Evolutionary conservation across 768 basidiomycete species (phyloP).

Genomic region (Phaeolepiota aurea): DNA sequence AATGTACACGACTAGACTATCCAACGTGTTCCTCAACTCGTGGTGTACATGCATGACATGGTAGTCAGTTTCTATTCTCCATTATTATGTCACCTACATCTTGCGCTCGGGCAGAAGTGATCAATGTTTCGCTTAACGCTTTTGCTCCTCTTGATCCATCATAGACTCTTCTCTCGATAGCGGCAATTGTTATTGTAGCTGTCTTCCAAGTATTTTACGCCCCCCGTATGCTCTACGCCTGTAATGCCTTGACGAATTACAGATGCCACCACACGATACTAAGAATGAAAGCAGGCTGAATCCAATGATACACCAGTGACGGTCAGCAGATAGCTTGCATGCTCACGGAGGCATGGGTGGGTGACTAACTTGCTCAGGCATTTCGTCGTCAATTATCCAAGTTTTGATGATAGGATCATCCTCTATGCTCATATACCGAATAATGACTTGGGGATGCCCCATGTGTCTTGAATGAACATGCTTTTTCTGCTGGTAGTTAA

Average conservation of each 20-base stretch:
- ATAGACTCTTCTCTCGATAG: not conserved
- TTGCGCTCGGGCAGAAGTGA: constrained; percentile 2
- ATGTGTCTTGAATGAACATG: too few species aligned
- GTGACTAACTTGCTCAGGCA: too few species aligned
- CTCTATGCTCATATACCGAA: too few species aligned
- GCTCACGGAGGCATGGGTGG: too few species aligned
- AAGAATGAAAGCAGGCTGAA: too few species aligned
- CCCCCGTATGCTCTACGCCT: not conserved
- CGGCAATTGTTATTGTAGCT: not conserved
- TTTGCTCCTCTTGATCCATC: not conserved
- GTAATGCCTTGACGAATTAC: not conserved
- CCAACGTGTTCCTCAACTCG: not conserved
- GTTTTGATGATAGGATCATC: too few species aligned
- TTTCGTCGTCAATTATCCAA: too few species aligned
- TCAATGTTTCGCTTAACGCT: not conserved
- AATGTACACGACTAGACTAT: constrained; percentile 21
- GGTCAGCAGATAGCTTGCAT: too few species aligned
- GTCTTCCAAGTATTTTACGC: not conserved
- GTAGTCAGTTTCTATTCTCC: not conserved
- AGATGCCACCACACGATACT: too few species aligned
- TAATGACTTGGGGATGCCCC: too few species aligned
- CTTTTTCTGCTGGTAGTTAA: too few species aligned
- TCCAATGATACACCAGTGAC: too few species aligned
- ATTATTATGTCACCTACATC: not conserved
- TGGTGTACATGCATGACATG: not conserved